These are phyloP conservation scores for Picochlorum sp. DNA, from an alignment of 139 green algal genomes.

Conservation along the genomic window DNA sequence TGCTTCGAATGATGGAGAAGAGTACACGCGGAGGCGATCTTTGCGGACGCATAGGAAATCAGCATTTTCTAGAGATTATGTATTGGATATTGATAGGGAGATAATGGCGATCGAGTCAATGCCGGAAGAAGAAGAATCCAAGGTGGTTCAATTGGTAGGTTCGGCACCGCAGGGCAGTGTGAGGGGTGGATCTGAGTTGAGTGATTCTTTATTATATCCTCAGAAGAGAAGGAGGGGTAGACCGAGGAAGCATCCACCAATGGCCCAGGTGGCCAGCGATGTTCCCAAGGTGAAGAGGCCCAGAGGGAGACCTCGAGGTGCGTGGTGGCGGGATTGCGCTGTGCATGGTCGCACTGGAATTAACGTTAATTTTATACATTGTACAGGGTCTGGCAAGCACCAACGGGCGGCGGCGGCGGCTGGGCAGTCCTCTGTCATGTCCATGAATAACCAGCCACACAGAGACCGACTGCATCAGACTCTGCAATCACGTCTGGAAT, in stretches of 20 bases:
- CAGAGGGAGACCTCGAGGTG: constrained; percentile 14
- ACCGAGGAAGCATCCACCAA: constrained; percentile 10
- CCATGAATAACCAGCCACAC: no score
- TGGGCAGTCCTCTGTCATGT: not conserved
- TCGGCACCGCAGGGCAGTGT: no score
- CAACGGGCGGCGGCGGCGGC: constrained; percentile 18
- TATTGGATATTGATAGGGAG: constrained; percentile 10
- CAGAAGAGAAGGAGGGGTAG: constrained; percentile 13
- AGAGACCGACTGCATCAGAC: not conserved
- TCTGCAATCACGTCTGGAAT: not conserved
- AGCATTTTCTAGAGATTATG: constrained; percentile 1
- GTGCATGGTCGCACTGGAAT: no score
- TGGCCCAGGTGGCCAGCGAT: not conserved
- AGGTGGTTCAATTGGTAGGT: no score
- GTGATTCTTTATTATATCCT: constrained; percentile 3
- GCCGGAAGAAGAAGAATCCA: not conserved
- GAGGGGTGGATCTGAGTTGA: not conserved
- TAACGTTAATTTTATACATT: not conserved
- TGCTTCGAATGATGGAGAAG: not conserved
- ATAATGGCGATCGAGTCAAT: constrained; percentile 8
- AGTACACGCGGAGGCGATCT: not conserved
- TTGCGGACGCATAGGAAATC: not conserved
- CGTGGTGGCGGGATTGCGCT: not conserved
- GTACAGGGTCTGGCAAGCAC: constrained; percentile 24
- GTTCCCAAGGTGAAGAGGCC: constrained; percentile 4